Evolutionary conservation across 1,284 basidiomycete genomes (phyloP).

Genomic region (Rhodotorula sp.): DNA sequence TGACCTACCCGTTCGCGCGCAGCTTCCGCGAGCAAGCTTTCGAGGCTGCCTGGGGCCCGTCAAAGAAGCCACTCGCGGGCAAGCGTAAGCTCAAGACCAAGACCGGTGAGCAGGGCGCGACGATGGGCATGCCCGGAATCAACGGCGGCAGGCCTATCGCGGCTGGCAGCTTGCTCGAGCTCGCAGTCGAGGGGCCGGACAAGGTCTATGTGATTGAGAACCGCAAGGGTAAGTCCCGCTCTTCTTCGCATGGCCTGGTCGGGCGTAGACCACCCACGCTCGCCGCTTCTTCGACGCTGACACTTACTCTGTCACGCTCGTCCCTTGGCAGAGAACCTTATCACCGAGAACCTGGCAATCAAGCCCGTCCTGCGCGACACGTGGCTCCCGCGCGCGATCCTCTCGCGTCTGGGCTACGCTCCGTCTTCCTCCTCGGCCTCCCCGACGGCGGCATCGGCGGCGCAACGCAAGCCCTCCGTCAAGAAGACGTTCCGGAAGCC

Average conservation of each 20-base stretch:
- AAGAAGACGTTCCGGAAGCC: constrained; percentile 17
- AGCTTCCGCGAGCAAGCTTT: constrained; percentile 47
- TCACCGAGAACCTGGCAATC: constrained; percentile 23
- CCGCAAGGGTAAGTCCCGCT: constrained; percentile 41
- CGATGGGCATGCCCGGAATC: constrained; percentile 35
- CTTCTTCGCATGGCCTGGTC: no score
- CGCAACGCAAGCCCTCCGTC: neutral
- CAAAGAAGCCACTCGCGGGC: constrained; percentile 35
- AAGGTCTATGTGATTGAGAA: constrained; percentile 47
- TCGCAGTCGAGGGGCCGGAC: constrained; percentile 46
- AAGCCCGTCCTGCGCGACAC: constrained; percentile 31
- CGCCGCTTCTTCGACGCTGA: neutral
- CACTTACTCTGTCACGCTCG: no score
- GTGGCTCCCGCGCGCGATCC: constrained; percentile 30
- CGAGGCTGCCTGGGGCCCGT: constrained; percentile 46
- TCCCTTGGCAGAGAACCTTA: constrained; percentile 27
- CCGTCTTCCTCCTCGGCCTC: neutral
- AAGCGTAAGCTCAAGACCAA: constrained; percentile 41
- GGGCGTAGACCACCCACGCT: no score
- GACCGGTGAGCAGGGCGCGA: constrained; percentile 41
- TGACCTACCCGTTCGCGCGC: neutral
- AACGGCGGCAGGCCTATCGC: constrained; percentile 36
- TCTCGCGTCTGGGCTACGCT: constrained; percentile 8
- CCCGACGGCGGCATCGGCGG: neutral
- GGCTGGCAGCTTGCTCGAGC: constrained; percentile 41